Percentiles rank a stretch among this genome's conserved stretches.
phyloP scores from a whole-genome alignment of 139 green algal species.

The Eudorina sp. region DNA sequence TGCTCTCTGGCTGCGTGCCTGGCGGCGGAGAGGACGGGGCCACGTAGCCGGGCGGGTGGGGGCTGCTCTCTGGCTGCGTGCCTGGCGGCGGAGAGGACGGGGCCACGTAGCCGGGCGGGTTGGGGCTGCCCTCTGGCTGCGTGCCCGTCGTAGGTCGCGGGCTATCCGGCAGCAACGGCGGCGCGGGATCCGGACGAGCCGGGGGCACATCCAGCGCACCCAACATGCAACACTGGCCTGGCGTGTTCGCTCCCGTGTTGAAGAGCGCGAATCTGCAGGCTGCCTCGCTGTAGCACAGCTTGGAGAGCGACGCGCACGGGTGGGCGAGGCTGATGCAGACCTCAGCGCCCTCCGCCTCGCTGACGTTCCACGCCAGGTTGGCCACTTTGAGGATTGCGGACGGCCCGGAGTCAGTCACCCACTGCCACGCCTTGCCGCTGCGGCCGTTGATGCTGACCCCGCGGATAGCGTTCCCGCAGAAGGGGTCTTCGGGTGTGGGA shows the following conservation, averaged over 20 bases:
- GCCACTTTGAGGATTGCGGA: neutral
- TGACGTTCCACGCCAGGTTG: neutral
- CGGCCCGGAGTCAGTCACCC: neutral
- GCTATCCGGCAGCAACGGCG: too few species aligned
- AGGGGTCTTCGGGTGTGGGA: neutral
- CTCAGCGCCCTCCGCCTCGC: neutral
- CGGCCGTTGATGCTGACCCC: constrained; percentile 18
- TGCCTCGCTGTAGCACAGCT: neutral
- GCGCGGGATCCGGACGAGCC: too few species aligned
- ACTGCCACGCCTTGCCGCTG: constrained; percentile 28
- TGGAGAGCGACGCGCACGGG: neutral
- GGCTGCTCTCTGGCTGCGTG: neutral
- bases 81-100: too few species aligned
- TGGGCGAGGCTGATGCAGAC: neutral
- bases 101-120: too few species aligned
- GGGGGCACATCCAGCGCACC: neutral
- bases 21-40: too few species aligned
- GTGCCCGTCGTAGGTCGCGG: neutral
- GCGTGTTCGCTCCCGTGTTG: neutral
- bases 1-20: neutral
- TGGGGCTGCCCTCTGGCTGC: neutral
- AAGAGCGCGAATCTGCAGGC: constrained; percentile 12
- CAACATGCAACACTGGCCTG: constrained; percentile 13
- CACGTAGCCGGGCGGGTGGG: too few species aligned
- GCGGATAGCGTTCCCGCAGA: neutral